Percentiles rank a stretch among this genome's conserved stretches.
These are phyloP conservation scores for Globisporangium emineosum DNA, from an alignment of 352 stramenopile species.

Conservation along the genomic window DNA sequence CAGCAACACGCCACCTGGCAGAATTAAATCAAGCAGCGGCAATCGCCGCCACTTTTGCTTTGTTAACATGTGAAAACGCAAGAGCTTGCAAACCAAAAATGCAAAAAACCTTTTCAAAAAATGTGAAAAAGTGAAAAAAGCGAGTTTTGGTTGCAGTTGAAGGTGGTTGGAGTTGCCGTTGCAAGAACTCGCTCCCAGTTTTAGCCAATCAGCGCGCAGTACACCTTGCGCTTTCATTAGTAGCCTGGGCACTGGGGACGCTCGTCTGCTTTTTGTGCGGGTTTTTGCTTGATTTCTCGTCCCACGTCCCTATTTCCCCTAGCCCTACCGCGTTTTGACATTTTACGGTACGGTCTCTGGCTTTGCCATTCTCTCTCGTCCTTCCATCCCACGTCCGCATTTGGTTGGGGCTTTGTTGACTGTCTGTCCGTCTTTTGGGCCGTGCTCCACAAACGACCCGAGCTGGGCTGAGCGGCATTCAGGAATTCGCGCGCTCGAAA, in stretches of 20 bases:
- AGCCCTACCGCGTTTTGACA: not conserved
- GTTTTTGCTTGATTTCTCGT: conserved; percentile 19
- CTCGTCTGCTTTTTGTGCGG: conserved; percentile 13
- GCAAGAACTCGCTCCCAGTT: not conserved
- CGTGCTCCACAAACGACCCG: no score
- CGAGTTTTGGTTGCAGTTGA: not conserved
- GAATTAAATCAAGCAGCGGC: not conserved
- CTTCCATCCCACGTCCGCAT: conserved; percentile 3
- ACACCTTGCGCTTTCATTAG: not conserved
- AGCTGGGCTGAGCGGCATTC: conserved; percentile 5
- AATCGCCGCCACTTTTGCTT: no score
- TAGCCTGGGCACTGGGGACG: not conserved
- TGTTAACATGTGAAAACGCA: not conserved
- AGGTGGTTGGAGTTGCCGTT: conserved; percentile 13
- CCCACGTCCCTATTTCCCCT: not conserved
- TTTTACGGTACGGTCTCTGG: not conserved
- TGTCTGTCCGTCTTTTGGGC: conserved; percentile 1
- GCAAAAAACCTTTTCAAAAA: no score
- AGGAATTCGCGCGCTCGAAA: conserved; percentile 12
- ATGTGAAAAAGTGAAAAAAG: not conserved
- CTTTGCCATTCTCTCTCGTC: conserved; percentile 11
- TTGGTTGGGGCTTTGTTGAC: not conserved
- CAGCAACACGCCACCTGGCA: not conserved
- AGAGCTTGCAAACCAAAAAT: not conserved
- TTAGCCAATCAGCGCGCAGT: not conserved